Percentiles rank a stretch among this genome's conserved stretches.
phyloP scores from a whole-genome alignment of 495 filamentous ascomycete genomes.

The Rhypophila decipiens region DNA sequence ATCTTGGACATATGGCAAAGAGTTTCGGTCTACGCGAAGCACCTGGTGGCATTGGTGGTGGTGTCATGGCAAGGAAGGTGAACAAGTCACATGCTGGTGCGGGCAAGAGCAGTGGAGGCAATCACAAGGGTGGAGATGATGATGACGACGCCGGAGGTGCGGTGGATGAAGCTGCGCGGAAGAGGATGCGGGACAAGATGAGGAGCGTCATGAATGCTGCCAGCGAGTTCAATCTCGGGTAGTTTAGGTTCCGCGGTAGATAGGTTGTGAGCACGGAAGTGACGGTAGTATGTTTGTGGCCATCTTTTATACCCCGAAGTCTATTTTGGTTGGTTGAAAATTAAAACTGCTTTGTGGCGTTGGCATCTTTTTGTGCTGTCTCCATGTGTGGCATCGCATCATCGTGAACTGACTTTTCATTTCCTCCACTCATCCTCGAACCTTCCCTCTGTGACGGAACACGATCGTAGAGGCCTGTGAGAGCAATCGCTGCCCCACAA shows the following conservation, averaged over 20 bases:
- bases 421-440: no score
- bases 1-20: slow-evolving; percentile 92
- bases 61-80: slow-evolving; percentile 32
- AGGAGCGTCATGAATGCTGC: slow-evolving; percentile 65
- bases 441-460: no score
- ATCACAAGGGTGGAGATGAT: slow-evolving; percentile 15
- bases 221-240: slow-evolving; percentile 65
- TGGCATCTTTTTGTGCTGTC: no score
- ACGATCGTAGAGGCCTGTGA: no score
- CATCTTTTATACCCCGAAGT: no score
- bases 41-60: slow-evolving; percentile 67
- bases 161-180: slow-evolving; percentile 55
- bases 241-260: neutral
- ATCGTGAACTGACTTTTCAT: no score
- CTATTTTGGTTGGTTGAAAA: no score
- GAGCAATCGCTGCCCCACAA: no score
- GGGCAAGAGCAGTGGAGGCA: slow-evolving; percentile 1
- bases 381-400: no score
- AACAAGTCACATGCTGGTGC: slow-evolving; percentile 20
- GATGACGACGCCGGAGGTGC: slow-evolving; percentile 33
- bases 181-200: slow-evolving; percentile 78
- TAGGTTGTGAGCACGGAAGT: no score
- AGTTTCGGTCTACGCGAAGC: slow-evolving; percentile 82
- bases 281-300: neutral
- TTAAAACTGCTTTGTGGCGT: no score